Conservation (phyloP, 2,329 filamentous ascomycete genomes). For the Botrytis sinoallii region DNA sequence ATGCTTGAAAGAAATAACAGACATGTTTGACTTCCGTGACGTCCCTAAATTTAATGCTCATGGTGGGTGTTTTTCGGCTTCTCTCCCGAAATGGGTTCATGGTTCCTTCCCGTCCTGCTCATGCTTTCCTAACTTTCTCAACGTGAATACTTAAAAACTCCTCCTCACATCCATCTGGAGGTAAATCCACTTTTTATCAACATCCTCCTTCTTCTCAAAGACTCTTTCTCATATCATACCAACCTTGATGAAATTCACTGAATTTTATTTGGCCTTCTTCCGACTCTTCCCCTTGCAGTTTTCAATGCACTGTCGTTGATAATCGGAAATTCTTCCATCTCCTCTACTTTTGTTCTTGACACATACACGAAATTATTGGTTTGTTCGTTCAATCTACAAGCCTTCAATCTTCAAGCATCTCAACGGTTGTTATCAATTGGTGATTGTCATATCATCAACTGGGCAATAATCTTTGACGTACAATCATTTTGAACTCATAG, state of each 20-base stretch:
- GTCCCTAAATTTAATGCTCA: not conserved
- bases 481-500: not conserved
- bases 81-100: not conserved
- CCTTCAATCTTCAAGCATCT: not conserved
- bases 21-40: not conserved
- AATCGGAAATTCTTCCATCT: not conserved
- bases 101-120: not conserved
- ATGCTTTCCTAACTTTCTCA: not conserved
- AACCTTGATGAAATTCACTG: constrained; percentile 1
- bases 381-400: not conserved
- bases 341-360: not conserved
- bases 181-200: not conserved
- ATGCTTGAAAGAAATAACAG: not conserved
- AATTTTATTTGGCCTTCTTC: not conserved
- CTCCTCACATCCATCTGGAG: not conserved
- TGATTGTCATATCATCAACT: not conserved
- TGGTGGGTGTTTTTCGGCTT: not conserved
- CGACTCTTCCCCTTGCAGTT: not conserved
- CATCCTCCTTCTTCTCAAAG: constrained; percentile 4
- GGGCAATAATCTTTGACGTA: not conserved
- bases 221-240: not conserved
- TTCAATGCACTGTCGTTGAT: not conserved
- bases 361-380: constrained; percentile 5
- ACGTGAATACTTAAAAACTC: not conserved
- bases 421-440: constrained; percentile 1